Conservation (phyloP, 2,329 filamentous ascomycete species). For the Trichoderma sp. region DNA sequence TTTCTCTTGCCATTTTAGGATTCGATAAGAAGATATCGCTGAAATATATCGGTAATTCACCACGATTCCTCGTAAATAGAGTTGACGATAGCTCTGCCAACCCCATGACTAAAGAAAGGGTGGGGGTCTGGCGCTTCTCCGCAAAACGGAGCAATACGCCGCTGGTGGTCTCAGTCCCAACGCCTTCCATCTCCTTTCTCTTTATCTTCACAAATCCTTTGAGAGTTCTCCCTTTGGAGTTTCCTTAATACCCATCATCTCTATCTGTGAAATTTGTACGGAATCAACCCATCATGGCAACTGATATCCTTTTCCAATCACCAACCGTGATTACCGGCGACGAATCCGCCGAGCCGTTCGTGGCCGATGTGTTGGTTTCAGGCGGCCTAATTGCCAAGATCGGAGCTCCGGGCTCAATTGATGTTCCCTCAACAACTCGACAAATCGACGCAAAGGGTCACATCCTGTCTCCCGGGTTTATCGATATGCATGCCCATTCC, state of each 20-base stretch:
- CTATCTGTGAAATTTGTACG: neutral
- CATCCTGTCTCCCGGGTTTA: slow-evolving; percentile 27
- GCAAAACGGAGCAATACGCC: neutral
- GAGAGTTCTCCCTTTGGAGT: neutral
- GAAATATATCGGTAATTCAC: neutral
- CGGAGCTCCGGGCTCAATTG: slow-evolving; percentile 22
- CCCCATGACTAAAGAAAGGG: slow-evolving; percentile 11
- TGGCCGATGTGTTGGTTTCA: slow-evolving; percentile 26
- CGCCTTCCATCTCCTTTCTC: neutral
- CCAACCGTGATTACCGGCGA: slow-evolving; percentile 27
- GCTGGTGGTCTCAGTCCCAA: neutral
- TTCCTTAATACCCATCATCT: neutral
- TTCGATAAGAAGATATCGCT: neutral
- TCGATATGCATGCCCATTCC: slow-evolving; percentile 30
- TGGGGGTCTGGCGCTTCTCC: slow-evolving; percentile 12
- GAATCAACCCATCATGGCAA: neutral
- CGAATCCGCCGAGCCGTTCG: slow-evolving; percentile 23
- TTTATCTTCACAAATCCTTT: neutral
- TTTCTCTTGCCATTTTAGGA: neutral
- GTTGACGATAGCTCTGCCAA: neutral
- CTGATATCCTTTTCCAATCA: slow-evolving; percentile 25
- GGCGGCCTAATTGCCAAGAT: slow-evolving; percentile 26
- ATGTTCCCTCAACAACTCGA: slow-evolving; percentile 17
- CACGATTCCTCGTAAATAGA: neutral
- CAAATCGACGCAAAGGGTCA: slow-evolving; percentile 24